phyloP scores from a whole-genome alignment of 1,284 basidiomycete species.

The Ganoderma lucidum region DNA sequence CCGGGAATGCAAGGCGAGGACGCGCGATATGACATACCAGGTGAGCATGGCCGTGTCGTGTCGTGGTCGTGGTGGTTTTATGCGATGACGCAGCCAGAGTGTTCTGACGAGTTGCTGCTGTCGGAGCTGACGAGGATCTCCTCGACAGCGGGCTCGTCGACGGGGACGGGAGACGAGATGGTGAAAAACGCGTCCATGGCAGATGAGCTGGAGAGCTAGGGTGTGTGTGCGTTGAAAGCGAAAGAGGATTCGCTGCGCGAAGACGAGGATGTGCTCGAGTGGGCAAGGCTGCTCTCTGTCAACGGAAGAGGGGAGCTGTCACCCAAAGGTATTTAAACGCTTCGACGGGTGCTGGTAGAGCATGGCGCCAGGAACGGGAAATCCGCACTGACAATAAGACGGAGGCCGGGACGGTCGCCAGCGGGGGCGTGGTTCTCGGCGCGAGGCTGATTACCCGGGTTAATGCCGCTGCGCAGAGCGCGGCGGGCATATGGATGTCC shows the following conservation, averaged over 20 bases:
- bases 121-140: constrained; percentile 28
- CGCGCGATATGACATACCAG: constrained; percentile 10
- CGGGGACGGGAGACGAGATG: constrained; percentile 31
- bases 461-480: constrained; percentile 8
- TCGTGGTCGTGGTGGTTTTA: constrained; percentile 10
- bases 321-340: background rate
- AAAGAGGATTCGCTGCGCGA: constrained; percentile 14
- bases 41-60: constrained; percentile 7
- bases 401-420: constrained; percentile 1
- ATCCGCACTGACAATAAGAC: constrained; percentile 22
- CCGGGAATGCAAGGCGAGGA: background rate
- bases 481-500: background rate
- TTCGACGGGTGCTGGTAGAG: background rate
- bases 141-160: constrained; percentile 27
- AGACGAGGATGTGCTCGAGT: background rate
- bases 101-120: constrained; percentile 14
- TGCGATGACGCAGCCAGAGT: constrained; percentile 26
- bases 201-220: constrained; percentile 5
- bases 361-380: constrained; percentile 19
- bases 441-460: constrained; percentile 19
- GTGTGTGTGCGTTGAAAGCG: constrained; percentile 13
- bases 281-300: constrained; percentile 19
- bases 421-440: constrained; percentile 5
- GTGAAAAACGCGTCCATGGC: constrained; percentile 35
- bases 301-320: background rate